Percentiles rank a stretch among this genome's conserved stretches.
These are phyloP conservation scores for Ailanthus altissimus DNA, from an alignment of 345 rosid species.

Conservation along the genomic window DNA sequence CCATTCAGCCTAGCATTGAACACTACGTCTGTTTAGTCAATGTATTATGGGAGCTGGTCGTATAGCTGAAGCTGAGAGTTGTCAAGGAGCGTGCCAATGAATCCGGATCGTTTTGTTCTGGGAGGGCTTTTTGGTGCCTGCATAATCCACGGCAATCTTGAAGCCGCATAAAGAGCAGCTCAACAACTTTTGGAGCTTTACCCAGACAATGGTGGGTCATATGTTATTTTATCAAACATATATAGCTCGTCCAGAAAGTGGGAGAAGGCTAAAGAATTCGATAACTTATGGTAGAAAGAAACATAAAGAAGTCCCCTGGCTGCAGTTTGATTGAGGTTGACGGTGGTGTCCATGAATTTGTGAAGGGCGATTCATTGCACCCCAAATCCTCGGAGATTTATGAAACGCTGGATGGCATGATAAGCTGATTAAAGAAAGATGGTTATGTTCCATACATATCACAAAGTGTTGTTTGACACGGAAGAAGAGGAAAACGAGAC, in stretches of 20 bases:
- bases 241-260: slow-evolving; percentile 18
- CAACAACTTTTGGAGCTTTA: slow-evolving; percentile 27
- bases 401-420: slow-evolving; percentile 32
- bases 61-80: slow-evolving; percentile 25
- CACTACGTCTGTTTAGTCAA: slow-evolving; percentile 21
- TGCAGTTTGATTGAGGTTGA: slow-evolving; percentile 32
- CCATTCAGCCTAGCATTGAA: slow-evolving; percentile 26
- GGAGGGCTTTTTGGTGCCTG: slow-evolving; percentile 32
- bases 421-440: slow-evolving; percentile 21
- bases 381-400: slow-evolving; percentile 16
- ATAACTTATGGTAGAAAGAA: slow-evolving; percentile 24
- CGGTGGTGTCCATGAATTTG: slow-evolving; percentile 27
- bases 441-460: slow-evolving; percentile 33
- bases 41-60: slow-evolving; percentile 30
- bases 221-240: slow-evolving; percentile 24
- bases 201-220: slow-evolving; percentile 25
- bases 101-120: slow-evolving; percentile 23
- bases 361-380: slow-evolving; percentile 24
- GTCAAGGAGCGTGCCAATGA: slow-evolving; percentile 23
- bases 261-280: slow-evolving; percentile 20
- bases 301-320: slow-evolving; percentile 23
- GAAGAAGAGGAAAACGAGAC: slow-evolving; percentile 34
- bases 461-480: slow-evolving; percentile 33
- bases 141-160: slow-evolving; percentile 28
- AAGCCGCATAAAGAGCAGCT: slow-evolving; percentile 28